Percentiles rank a stretch among this genome's conserved stretches.
Conservation (phyloP, 2,329 filamentous ascomycete species). For the Daldinia sp. region DNA sequence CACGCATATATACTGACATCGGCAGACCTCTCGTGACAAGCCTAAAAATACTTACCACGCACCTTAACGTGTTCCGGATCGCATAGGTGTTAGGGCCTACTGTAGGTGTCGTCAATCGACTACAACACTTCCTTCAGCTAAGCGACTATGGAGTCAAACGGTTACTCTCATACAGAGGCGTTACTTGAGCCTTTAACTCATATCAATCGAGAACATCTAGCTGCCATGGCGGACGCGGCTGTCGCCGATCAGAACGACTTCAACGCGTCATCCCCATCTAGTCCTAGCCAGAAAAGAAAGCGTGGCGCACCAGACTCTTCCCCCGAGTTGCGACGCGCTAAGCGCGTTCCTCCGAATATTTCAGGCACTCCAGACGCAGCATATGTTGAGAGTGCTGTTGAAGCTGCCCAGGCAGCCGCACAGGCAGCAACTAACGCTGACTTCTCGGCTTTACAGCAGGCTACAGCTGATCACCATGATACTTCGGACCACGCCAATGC, state of each 20-base stretch:
- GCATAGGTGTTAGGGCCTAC: slow-evolving; percentile 30
- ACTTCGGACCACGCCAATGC: slow-evolving; percentile 61
- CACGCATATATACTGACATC: slow-evolving; percentile 29
- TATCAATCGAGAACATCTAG: slow-evolving; percentile 47
- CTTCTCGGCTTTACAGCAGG: slow-evolving; percentile 65
- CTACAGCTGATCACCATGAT: slow-evolving; percentile 57
- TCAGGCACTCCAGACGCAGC: slow-evolving; percentile 53
- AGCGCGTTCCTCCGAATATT: slow-evolving; percentile 59
- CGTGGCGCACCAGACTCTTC: slow-evolving; percentile 56
- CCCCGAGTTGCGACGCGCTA: slow-evolving; percentile 59
- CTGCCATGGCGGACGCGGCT: slow-evolving; percentile 58
- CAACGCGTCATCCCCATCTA: slow-evolving; percentile 51
- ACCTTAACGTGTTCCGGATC: slow-evolving; percentile 25
- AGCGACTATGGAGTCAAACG: slow-evolving; percentile 45
- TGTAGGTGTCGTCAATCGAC: slow-evolving; percentile 36
- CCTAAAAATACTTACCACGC: slow-evolving; percentile 13
- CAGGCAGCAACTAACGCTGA: slow-evolving; percentile 57
- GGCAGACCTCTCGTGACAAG: slow-evolving; percentile 26
- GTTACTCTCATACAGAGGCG: slow-evolving; percentile 46
- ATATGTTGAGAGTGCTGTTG: slow-evolving; percentile 64
- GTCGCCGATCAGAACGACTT: slow-evolving; percentile 59
- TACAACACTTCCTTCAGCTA: slow-evolving; percentile 23
- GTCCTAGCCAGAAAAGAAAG: slow-evolving; percentile 64
- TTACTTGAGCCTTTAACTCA: slow-evolving; percentile 46
- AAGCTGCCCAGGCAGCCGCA: slow-evolving; percentile 53